phyloP scores from a whole-genome alignment of 1,284 basidiomycete genomes.

The Flammula alnicola region DNA sequence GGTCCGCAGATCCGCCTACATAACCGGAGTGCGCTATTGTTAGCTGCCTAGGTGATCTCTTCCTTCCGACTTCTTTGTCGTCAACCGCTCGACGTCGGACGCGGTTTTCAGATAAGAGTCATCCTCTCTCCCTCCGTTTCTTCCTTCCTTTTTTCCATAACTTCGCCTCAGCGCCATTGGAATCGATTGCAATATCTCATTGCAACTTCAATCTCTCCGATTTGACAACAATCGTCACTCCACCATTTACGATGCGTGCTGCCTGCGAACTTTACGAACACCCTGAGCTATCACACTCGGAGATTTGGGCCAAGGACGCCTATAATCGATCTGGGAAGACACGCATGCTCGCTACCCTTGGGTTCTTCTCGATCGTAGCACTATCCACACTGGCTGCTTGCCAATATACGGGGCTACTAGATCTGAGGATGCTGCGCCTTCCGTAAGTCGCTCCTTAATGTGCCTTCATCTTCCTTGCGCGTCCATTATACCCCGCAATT shows the following conservation, averaged over 20 bases:
- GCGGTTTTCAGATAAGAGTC: no score
- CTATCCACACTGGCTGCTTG: slow-evolving; percentile 37
- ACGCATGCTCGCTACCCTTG: slow-evolving; percentile 33
- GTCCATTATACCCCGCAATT: neutral
- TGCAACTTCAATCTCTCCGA: no score
- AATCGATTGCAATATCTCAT: no score
- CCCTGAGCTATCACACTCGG: slow-evolving; percentile 49
- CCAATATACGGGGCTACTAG: slow-evolving; percentile 34
- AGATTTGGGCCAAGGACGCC: slow-evolving; percentile 39
- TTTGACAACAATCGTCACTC: slow-evolving; percentile 5
- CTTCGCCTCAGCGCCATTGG: no score
- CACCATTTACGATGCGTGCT: slow-evolving; percentile 43
- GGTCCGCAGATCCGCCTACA: no score
- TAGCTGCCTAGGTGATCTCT: no score
- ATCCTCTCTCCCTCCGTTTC: slow-evolving; percentile 1
- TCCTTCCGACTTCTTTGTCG: no score
- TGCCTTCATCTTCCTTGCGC: neutral
- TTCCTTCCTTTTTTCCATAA: no score
- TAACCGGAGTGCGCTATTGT: no score
- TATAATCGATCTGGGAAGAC: slow-evolving; percentile 28
- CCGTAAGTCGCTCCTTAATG: slow-evolving; percentile 25
- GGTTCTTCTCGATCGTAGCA: slow-evolving; percentile 36
- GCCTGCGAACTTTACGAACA: slow-evolving; percentile 53
- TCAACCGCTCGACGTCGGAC: no score
- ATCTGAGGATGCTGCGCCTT: slow-evolving; percentile 25